A percentile compares a stretch with the other conserved stretches of the same genome.
Evolutionary conservation across 2,329 filamentous ascomycete species (phyloP).

Genomic region (Talaromyces sp.): DNA sequence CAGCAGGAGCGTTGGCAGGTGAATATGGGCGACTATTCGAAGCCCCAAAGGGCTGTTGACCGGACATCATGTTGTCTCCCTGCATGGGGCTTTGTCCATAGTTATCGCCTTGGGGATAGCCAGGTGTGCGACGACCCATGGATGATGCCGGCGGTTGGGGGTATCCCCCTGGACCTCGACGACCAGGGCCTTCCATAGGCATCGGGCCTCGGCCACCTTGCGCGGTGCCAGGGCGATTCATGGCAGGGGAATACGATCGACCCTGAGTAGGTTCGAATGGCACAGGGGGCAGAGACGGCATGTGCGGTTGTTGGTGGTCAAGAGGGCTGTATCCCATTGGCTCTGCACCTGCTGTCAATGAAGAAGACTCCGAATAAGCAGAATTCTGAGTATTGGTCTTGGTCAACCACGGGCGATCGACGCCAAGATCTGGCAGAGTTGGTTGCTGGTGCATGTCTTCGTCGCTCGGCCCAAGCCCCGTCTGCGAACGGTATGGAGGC

Average conservation of each 20-base stretch:
- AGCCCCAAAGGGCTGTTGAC: background rate
- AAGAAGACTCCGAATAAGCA: constrained; percentile 51
- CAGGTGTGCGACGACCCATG: constrained; percentile 15
- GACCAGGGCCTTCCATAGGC: constrained; percentile 19
- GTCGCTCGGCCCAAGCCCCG: constrained; percentile 32
- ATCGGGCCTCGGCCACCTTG: constrained; percentile 25
- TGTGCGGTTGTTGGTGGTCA: constrained; percentile 22
- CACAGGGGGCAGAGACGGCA: constrained; percentile 24
- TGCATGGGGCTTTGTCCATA: background rate
- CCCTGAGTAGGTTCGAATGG: constrained; percentile 21
- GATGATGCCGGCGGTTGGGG: constrained; percentile 17
- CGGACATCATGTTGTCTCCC: background rate
- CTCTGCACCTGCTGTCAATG: constrained; percentile 36
- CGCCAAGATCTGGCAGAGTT: constrained; percentile 39
- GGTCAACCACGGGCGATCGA: constrained; percentile 35
- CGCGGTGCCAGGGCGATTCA: constrained; percentile 18
- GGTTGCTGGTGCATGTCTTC: constrained; percentile 18
- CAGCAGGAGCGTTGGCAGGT: constrained; percentile 8
- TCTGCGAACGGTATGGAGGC: constrained; percentile 59
- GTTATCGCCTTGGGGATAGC: background rate
- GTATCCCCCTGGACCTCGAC: constrained; percentile 15
- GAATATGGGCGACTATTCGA: background rate
- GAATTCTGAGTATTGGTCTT: constrained; percentile 44
- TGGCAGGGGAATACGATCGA: constrained; percentile 21
- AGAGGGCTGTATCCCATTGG: constrained; percentile 32